Conservation (phyloP, 1,284 basidiomycete genomes). For the Apiotrichum gamsii region DNA sequence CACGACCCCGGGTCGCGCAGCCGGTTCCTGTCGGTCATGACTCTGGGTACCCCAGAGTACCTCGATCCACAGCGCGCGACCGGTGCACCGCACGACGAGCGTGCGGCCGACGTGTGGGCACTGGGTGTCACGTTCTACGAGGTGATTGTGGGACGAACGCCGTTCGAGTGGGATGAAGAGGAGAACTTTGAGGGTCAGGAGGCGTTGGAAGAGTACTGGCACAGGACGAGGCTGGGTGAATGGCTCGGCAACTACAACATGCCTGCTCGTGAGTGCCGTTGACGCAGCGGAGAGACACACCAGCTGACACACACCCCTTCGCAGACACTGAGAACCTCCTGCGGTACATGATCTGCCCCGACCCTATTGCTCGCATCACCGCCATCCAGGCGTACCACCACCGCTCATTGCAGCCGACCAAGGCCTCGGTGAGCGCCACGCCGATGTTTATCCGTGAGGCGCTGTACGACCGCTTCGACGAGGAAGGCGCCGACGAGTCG, state of each 20-base stretch:
- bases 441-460: slow-evolving; percentile 44
- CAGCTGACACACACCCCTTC: no score
- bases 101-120: slow-evolving; percentile 87
- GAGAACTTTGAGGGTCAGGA: slow-evolving; percentile 73
- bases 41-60: slow-evolving; percentile 90
- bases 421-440: slow-evolving; percentile 34
- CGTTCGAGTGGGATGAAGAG: slow-evolving; percentile 75
- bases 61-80: slow-evolving; percentile 80
- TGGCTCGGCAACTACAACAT: slow-evolving; percentile 76
- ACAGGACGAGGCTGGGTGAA: slow-evolving; percentile 66
- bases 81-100: slow-evolving; percentile 79
- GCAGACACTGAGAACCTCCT: slow-evolving; percentile 28
- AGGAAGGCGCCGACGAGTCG: neutral
- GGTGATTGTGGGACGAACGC: slow-evolving; percentile 79
- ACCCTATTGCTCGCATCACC: slow-evolving; percentile 34
- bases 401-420: slow-evolving; percentile 20
- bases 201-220: slow-evolving; percentile 75
- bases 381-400: slow-evolving; percentile 42
- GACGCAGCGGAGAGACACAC: slow-evolving; percentile 1
- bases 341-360: slow-evolving; percentile 39
- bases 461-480: neutral
- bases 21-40: slow-evolving; percentile 72
- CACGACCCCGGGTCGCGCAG: slow-evolving; percentile 35
- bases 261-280: slow-evolving; percentile 50
- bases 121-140: slow-evolving; percentile 90